These are phyloP conservation scores for Candida glucosophila DNA, from an alignment of 1,139 yeast genomes.

Conservation along the genomic window DNA sequence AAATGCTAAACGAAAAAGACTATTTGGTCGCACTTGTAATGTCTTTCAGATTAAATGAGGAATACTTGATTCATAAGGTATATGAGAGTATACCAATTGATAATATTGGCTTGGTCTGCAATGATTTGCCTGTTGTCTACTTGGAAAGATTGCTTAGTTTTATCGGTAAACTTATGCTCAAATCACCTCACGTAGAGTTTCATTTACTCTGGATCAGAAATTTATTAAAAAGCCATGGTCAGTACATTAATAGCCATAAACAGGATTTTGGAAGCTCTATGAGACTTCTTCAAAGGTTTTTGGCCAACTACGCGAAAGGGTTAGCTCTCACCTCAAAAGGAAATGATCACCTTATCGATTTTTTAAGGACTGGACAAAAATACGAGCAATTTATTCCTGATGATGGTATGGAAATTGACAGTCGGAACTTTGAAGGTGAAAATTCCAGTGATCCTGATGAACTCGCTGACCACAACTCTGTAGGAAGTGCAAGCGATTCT, in stretches of 20 bases:
- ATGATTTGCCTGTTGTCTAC: conserved; percentile 70
- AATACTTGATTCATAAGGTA: conserved; percentile 59
- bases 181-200: conserved; percentile 82
- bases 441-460: too few relatives aligned
- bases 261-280: conserved; percentile 59
- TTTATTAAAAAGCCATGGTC: conserved; percentile 67
- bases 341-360: conserved; percentile 45
- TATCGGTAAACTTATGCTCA: conserved; percentile 51
- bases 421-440: too few relatives aligned
- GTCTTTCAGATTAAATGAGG: conserved; percentile 90
- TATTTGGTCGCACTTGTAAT: conserved; percentile 77
- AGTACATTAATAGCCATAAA: conserved; percentile 54
- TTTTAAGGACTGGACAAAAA: conserved; percentile 16
- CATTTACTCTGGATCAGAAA: conserved; percentile 73
- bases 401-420: not conserved
- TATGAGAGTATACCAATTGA: conserved; percentile 71
- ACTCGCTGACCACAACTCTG: too few relatives aligned
- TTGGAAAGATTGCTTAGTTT: conserved; percentile 60
- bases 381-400: not conserved
- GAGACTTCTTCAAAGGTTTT: conserved; percentile 67
- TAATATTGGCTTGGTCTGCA: conserved; percentile 59
- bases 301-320: conserved; percentile 69
- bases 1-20: conserved; percentile 57
- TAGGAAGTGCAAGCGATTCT: too few relatives aligned
- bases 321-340: conserved; percentile 47